Percentiles rank a stretch among this genome's conserved stretches.
Evolutionary conservation across 805 yeast genomes (phyloP).

Genomic region (Ogataea nonfermentans): DNA sequence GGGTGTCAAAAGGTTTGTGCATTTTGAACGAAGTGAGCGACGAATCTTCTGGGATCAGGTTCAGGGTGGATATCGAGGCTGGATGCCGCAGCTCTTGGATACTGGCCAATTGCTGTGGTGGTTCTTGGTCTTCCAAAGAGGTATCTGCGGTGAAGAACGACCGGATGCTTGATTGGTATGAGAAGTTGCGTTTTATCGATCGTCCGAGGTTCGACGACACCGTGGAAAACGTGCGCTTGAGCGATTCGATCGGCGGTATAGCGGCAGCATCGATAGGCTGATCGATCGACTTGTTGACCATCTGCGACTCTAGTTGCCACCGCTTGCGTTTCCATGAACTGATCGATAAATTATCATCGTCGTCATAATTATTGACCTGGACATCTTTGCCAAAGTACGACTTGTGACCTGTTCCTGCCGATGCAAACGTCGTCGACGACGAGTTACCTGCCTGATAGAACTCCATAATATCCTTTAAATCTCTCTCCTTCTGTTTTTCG

Average conservation of each 20-base stretch:
- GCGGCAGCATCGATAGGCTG: constrained; percentile 7
- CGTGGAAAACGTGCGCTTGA: constrained; percentile 31
- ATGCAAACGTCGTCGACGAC: constrained; percentile 24
- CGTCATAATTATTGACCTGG: constrained; percentile 32
- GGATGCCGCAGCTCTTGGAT: constrained; percentile 8
- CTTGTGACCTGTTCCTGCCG: constrained; percentile 7
- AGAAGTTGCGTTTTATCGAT: constrained; percentile 28
- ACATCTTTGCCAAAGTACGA: constrained; percentile 25
- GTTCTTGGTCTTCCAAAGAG: constrained; percentile 12
- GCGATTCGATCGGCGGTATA: constrained; percentile 16
- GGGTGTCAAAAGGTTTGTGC: constrained; percentile 9
- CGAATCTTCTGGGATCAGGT: constrained; percentile 28
- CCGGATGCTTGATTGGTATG: constrained; percentile 31
- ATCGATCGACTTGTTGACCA: not conserved
- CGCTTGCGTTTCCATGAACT: constrained; percentile 54
- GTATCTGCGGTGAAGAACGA: constrained; percentile 29
- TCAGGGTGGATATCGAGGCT: constrained; percentile 24
- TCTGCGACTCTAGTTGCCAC: constrained; percentile 38
- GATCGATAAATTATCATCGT: constrained; percentile 46
- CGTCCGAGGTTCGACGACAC: constrained; percentile 27
- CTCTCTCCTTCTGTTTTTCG: constrained; percentile 30
- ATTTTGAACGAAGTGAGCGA: constrained; percentile 18
- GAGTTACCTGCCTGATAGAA: constrained; percentile 30
- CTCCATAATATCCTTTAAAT: constrained; percentile 32
- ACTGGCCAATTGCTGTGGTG: constrained; percentile 4